phyloP scores from a whole-genome alignment of 1,284 basidiomycete genomes.

The Ustanciosporium gigantosporum region DNA sequence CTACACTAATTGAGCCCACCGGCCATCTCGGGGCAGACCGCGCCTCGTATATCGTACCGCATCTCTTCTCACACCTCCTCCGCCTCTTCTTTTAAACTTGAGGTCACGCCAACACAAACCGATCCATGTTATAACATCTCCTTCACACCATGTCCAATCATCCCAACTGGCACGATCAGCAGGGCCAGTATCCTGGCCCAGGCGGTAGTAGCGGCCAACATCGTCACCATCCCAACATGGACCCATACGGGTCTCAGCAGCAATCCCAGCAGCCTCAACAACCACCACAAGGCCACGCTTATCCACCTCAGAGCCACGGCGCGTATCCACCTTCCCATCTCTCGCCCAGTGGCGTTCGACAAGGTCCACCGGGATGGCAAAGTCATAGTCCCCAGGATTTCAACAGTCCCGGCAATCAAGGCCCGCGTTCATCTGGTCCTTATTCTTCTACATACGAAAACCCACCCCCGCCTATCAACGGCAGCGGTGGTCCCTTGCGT shows the following conservation, averaged over 20 bases:
- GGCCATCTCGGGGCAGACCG: too few relatives aligned
- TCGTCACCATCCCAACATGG: constrained; percentile 31
- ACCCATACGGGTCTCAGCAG: constrained; percentile 14
- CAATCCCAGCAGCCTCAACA: too few relatives aligned
- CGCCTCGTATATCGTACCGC: too few relatives aligned
- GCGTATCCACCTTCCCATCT: constrained; percentile 20
- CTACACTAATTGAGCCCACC: too few relatives aligned
- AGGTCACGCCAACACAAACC: too few relatives aligned
- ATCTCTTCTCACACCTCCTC: too few relatives aligned
- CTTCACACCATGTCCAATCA: constrained; percentile 21
- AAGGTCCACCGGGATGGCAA: constrained; percentile 6
- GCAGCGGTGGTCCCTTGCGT: constrained; percentile 15
- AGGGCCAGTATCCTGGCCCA: constrained; percentile 8
- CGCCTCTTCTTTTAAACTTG: too few relatives aligned
- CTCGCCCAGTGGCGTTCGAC: constrained; percentile 13
- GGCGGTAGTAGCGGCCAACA: constrained; percentile 1
- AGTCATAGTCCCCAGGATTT: not conserved
- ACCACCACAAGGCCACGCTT: too few relatives aligned
- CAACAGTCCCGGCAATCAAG: constrained; percentile 10
- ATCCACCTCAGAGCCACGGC: constrained; percentile 3
- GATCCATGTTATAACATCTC: not conserved
- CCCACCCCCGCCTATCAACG: constrained; percentile 1
- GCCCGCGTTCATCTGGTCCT: constrained; percentile 13
- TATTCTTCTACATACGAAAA: constrained; percentile 14
- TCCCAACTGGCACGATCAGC: constrained; percentile 29